A percentile compares a stretch with the other conserved stretches of the same genome.
Evolutionary conservation across 78 protist species (phyloP).

Genomic region (Monocercomonoides exilis): DNA sequence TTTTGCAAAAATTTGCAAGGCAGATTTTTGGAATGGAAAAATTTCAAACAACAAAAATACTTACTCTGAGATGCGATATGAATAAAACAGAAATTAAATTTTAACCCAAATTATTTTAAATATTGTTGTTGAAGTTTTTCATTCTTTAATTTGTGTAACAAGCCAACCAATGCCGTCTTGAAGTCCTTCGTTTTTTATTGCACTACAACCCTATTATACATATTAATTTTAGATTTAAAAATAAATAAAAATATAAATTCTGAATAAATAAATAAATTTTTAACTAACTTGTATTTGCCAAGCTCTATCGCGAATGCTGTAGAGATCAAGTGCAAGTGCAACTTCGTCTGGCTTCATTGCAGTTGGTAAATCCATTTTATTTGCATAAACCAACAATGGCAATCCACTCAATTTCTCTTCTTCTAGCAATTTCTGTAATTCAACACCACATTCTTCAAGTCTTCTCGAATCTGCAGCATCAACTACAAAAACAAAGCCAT

Average conservation of each 20-base stretch:
- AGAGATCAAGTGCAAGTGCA: not conserved
- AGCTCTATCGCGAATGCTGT: not conserved
- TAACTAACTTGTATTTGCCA: conserved; percentile 8
- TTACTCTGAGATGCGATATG: too few relatives aligned
- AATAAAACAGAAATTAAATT: too few relatives aligned
- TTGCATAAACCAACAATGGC: not conserved
- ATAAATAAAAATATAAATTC: not conserved
- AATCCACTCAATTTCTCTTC: conserved; percentile 5
- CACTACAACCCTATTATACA: not conserved
- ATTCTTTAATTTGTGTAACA: not conserved
- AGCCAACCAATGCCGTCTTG: not conserved
- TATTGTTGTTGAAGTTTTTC: too few relatives aligned
- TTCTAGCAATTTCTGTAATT: not conserved
- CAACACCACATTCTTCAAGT: not conserved
- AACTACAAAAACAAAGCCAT: not conserved
- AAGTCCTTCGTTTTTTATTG: not conserved
- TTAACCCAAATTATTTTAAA: too few relatives aligned
- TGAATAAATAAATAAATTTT: not conserved
- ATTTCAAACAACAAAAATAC: too few relatives aligned
- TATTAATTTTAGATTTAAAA: too few relatives aligned
- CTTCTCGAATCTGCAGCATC: not conserved
- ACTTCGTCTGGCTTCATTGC: not conserved
- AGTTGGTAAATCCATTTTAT: not conserved
- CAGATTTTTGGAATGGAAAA: too few relatives aligned
- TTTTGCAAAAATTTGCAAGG: too few relatives aligned